Base-by-base conservation (phyloP, 2,329 filamentous ascomycete genomes). In the Calycina marina region DNA sequence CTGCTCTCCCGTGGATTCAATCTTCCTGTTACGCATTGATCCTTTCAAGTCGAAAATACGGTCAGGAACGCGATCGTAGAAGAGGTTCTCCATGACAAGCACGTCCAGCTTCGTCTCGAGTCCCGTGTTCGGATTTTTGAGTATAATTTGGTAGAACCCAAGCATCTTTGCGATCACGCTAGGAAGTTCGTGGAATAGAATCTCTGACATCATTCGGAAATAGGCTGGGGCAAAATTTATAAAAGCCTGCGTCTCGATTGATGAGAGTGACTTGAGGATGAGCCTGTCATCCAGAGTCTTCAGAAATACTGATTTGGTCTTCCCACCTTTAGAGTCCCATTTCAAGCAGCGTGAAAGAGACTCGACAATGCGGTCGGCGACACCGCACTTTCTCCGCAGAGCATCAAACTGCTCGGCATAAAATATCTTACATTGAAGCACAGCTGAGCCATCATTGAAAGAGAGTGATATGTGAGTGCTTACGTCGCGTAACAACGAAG, bases 81-180 rank as follows among this genome's bases (percentile, higher is more conserved):
- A 98, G 11, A 98, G 61, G 45, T 98, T 98, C 58, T 98, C 90
- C 75, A 96, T 98, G 12, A 98, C 69, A 4, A 98, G 64, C 32
- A 98, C 67, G 55, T 92, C 93, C 56, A 88, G 83, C 52, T 93
- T 93, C 55, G 93, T 88, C 52, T 98, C 90, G 0, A 81, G 81
- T 30, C 85, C 86, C 0, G 86, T 94, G 12, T 72, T 66, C 0
- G 90, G 83, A 46, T 96, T 96, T 60, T 93, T 94, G 59, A 98
- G 93, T 43, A 88, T 80, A 30, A 98, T 80, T 48, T 96, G 88
- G 60, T 93, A 98, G 54, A 98, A 92, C 0, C 90, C 90, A 33
- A 98, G 72, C 90, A 98, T 98, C 61, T 98, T 98, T 17, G 90
- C 90, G 49, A 98, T 98, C 25, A 93, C 90, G 1, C 84, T 93